Conservation (phyloP, 169 alveolate species). For the Cryptosporidium parvum region DNA sequence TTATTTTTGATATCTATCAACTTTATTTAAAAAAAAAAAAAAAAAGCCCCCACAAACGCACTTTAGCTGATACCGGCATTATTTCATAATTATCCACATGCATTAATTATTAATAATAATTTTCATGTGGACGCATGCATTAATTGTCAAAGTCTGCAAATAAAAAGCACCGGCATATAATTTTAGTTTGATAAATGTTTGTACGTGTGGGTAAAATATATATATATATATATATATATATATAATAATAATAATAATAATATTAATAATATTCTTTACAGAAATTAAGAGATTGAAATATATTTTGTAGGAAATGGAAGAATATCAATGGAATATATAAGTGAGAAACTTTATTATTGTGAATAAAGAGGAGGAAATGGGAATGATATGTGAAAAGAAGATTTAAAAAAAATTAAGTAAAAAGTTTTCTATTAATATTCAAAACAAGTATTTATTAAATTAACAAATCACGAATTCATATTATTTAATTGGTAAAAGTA, state of each 20-base stretch:
- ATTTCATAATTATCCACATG: not conserved
- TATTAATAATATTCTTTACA: too few species aligned
- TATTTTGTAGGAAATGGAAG: too few species aligned
- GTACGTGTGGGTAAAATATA: not conserved
- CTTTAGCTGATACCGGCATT: constrained; percentile 3
- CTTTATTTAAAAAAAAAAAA: too few species aligned
- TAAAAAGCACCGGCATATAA: not conserved
- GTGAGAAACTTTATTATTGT: not conserved
- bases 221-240: not conserved
- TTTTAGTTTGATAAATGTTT: not conserved
- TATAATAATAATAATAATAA: too few species aligned
- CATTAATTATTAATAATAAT: not conserved
- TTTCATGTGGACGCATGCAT: constrained; percentile 22
- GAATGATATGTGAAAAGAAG: too few species aligned
- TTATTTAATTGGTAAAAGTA: too few species aligned
- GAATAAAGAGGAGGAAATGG: too few species aligned
- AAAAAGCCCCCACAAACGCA: not conserved
- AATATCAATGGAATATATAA: not conserved
- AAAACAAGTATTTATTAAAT: too few species aligned
- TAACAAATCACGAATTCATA: too few species aligned
- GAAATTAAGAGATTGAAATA: not conserved
- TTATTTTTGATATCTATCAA: too few species aligned
- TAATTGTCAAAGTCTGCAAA: not conserved
- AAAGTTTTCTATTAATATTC: too few species aligned
- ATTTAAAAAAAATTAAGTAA: too few species aligned